Evolutionary conservation across 176 grass and related monocot genomes (phyloP), one percentile per base, ranked within the genome.

Genomic region (Hsuehochloa calcarea): DNA sequence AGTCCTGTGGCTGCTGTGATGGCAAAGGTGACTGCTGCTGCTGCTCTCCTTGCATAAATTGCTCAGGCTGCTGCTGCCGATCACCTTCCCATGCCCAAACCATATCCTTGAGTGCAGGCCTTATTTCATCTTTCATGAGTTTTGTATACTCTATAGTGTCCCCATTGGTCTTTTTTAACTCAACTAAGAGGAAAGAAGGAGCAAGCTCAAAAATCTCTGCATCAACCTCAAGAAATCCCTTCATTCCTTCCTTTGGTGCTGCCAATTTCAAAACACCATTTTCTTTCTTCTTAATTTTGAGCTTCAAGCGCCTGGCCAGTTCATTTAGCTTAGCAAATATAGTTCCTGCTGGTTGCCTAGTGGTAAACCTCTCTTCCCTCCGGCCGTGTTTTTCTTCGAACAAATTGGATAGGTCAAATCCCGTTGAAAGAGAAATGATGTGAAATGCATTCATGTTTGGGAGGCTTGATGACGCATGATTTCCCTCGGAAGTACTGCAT

Each of bases 401-500:
- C 26, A 94, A 58, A 74, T 85, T 82, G 23, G 92, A 94, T 38
- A 94, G 79, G 55, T 91, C 77, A 82, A 94, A 91, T 64, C 92
- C 86, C 0, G 92, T 75, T 3, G 92, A 94, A 25, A 91, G 80
- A 67, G 92, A 89, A 66, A 94, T 94, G 35, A 94, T 89, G 71
- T 91, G 89, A 49, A 94, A 94, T 19, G 92, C 92, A 40, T 94
- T 94, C 66, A 94, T 37, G 76, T 68, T 91, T 16, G 54, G 82
- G 50, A 87, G 77, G 72, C 58, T 90, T 49, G 64, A 80, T 5
- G 82, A 60, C 27, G 6, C 60, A 80, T 54, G 74, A 66, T 75
- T 87, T 17, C 9, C 34, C 62, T 75, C 83, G 16, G 47, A 12
- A 76, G 23, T 84, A 65, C 61, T 87, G 61, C 43, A n/a, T 70